Conservation (phyloP, 176 grass and related monocot genomes). For the Phoenix dactylifera region DNA sequence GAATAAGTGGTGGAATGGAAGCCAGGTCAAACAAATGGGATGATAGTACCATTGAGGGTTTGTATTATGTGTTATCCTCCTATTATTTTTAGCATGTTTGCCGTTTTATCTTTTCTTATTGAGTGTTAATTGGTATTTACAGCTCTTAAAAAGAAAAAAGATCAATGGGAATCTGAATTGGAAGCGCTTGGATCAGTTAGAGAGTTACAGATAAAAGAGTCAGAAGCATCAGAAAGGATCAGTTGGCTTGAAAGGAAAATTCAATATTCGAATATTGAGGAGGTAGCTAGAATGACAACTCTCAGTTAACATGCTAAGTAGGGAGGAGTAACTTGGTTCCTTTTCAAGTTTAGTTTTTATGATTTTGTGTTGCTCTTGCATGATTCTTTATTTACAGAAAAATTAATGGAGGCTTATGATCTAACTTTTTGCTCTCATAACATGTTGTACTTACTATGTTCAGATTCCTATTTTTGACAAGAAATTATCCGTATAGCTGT, state of each 20-base stretch:
- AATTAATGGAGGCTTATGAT: too few species aligned
- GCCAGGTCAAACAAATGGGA: conserved; percentile 99
- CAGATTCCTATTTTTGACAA: too few species aligned
- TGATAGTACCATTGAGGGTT: conserved; percentile 71
- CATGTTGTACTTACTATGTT: too few species aligned
- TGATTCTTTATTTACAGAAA: too few species aligned
- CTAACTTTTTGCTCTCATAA: too few species aligned
- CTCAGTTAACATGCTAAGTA: background rate
- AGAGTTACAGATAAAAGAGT: conserved; percentile 80
- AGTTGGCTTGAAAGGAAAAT: conserved; percentile 83
- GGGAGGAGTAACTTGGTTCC: too few species aligned
- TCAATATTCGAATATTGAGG: conserved; percentile 81
- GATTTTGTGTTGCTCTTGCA: too few species aligned
- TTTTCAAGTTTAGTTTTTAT: too few species aligned
- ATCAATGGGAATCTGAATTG: conserved; percentile 65
- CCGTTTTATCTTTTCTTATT: conserved; percentile 2
- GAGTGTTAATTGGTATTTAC: conserved; percentile 29
- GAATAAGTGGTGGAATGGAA: conserved; percentile 98
- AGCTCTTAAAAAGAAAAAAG: conserved; percentile 88
- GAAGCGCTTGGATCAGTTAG: conserved; percentile 67
- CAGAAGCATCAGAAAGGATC: conserved; percentile 84
- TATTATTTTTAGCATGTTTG: conserved; percentile 10
- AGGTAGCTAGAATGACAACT: conserved; percentile 33
- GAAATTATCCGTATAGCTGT: too few species aligned
- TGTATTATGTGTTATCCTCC: conserved; percentile 4